These are phyloP conservation scores for Rhizopogon vesiculosus DNA, from an alignment of 768 basidiomycete species.

Conservation along the genomic window DNA sequence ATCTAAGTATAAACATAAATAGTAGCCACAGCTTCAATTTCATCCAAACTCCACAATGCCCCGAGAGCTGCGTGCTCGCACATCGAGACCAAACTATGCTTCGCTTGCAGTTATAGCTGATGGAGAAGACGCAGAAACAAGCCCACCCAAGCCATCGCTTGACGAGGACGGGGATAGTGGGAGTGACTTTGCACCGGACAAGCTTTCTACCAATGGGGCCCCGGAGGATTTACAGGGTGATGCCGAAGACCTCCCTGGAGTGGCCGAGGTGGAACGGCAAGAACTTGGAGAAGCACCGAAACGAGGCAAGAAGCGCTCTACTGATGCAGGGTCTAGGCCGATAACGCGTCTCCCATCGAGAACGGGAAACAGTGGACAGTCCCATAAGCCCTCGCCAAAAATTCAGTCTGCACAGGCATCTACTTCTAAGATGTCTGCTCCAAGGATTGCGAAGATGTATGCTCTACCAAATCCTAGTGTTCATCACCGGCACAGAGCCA, in stretches of 20 bases:
- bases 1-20: too few species aligned
- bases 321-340: background rate
- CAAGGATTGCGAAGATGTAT: constrained; percentile 39
- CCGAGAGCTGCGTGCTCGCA: constrained; percentile 52
- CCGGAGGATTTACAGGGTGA: constrained; percentile 24
- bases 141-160: constrained; percentile 30
- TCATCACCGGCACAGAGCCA: constrained; percentile 70
- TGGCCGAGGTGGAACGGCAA: constrained; percentile 21
- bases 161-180: constrained; percentile 33
- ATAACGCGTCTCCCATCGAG: constrained; percentile 4
- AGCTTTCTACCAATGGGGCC: constrained; percentile 19
- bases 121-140: constrained; percentile 28
- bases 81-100: constrained; percentile 47
- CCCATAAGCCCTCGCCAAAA: constrained; percentile 16
- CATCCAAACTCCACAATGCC: constrained; percentile 35
- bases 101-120: constrained; percentile 28
- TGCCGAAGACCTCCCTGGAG: constrained; percentile 26
- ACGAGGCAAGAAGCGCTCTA: constrained; percentile 6
- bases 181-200: constrained; percentile 53
- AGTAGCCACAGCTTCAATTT: too few species aligned
- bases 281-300: constrained; percentile 2
- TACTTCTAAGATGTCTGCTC: constrained; percentile 5
- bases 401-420: constrained; percentile 4
- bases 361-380: constrained; percentile 7
- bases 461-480: constrained; percentile 58